Percentiles rank a stretch among this genome's conserved stretches.
phyloP scores from a whole-genome alignment of 2,329 filamentous ascomycete species.

The Diaporthe australafricana region DNA sequence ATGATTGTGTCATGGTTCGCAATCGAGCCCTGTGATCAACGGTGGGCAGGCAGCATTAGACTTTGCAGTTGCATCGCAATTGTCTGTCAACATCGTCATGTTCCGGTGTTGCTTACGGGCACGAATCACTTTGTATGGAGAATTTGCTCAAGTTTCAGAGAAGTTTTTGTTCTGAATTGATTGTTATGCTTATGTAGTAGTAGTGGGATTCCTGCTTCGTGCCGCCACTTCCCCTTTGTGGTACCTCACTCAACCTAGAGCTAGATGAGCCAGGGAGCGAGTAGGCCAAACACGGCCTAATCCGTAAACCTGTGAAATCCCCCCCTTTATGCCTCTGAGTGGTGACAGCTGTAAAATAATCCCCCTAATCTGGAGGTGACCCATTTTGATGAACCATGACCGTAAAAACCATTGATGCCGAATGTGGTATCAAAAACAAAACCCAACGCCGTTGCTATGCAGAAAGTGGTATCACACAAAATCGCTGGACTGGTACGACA shows the following conservation, averaged over 20 bases:
- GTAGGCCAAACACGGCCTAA: conserved; percentile 2
- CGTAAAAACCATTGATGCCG: conserved; percentile 24
- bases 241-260: conserved; percentile 29
- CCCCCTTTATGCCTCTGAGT: conserved; percentile 12
- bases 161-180: conserved; percentile 12
- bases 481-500: conserved; percentile 30
- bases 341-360: conserved; percentile 2
- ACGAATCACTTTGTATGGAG: not conserved
- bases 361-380: not conserved
- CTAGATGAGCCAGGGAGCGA: conserved; percentile 30
- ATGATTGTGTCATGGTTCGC: conserved; percentile 17
- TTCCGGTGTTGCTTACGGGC: not conserved
- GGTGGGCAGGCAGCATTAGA: conserved; percentile 18
- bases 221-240: not conserved
- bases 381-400: conserved; percentile 1
- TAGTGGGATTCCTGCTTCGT: conserved; percentile 2
- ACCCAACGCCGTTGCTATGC: conserved; percentile 32
- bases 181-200: conserved; percentile 19
- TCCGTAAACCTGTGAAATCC: not conserved
- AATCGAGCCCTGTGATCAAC: conserved; percentile 10
- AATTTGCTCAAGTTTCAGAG: conserved; percentile 2
- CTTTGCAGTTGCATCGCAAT: not conserved
- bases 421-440: conserved; percentile 32
- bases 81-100: not conserved
- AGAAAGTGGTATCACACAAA: conserved; percentile 34